Evolutionary conservation across 2,329 filamentous ascomycete genomes (phyloP).

Genomic region (Trichoderma oligosporum): DNA sequence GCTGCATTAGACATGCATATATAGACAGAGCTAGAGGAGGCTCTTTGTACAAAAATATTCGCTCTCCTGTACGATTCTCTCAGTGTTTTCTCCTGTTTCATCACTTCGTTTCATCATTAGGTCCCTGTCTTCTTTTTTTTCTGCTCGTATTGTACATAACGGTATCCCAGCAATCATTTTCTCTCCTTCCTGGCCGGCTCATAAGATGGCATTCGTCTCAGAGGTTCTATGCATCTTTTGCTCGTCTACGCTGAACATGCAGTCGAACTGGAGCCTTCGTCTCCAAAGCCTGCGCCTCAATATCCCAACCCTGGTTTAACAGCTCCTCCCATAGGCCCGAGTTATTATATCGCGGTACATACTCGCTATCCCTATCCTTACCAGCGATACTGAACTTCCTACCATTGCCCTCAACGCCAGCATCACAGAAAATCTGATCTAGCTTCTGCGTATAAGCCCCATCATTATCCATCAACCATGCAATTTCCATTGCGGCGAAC

Average conservation of each 20-base stretch:
- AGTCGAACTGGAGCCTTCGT: slow-evolving; percentile 36
- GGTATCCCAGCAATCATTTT: background rate
- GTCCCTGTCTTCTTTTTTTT: slow-evolving; percentile 1
- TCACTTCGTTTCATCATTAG: background rate
- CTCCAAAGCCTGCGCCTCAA: slow-evolving; percentile 36
- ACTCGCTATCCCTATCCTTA: slow-evolving; percentile 18
- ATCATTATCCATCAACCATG: slow-evolving; percentile 31
- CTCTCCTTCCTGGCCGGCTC: background rate
- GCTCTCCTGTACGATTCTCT: background rate
- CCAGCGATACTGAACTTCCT: background rate
- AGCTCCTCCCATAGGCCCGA: slow-evolving; percentile 31
- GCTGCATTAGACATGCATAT: background rate
- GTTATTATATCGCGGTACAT: slow-evolving; percentile 24
- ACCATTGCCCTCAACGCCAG: slow-evolving; percentile 6
- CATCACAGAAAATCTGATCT: slow-evolving; percentile 16
- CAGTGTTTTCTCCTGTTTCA: background rate
- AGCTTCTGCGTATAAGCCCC: slow-evolving; percentile 24
- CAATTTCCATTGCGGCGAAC: slow-evolving; percentile 38
- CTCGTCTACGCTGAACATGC: slow-evolving; percentile 21
- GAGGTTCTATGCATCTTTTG: slow-evolving; percentile 30
- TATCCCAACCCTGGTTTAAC: slow-evolving; percentile 34
- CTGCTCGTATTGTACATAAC: background rate
- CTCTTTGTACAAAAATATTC: slow-evolving; percentile 5
- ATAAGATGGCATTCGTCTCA: too few relatives aligned
- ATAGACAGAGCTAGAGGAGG: background rate